Evolutionary conservation across 108 stramenopile species (phyloP), one percentile per base, ranked within the genome.

Genomic region (Skeletonema tropicum): DNA sequence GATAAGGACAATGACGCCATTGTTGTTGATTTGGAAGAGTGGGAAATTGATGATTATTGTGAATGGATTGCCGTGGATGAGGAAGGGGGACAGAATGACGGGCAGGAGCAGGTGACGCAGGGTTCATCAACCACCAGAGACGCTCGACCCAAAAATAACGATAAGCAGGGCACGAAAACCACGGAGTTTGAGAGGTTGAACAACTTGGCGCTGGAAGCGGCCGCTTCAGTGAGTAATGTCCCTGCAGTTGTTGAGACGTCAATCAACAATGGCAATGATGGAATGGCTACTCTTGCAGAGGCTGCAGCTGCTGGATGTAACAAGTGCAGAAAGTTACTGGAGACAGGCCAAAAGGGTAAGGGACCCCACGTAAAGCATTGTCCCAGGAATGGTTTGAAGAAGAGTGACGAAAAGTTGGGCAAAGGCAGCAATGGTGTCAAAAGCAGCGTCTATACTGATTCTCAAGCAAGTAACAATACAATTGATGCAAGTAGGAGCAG

Each of bases 21-120:
- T 30, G 62, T 62, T 23, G 38, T 57, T 30, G 72, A 73, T 26
- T 64, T 73, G 64, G 72, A 73, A 26, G 72, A 73, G 30, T 73
- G 48, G 48, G 72, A 73, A 63, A 32, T 72, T 19, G 38, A 63
- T 31, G 71, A 72, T 6, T 55, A 72, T 30, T 72, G 71, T 32
- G 71, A 63, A 30, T 72, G 71, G 71, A 49, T 63, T 62, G 33
- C 61, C 52, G 46, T 21, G 23, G 23, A 72, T 19, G 61, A 72
- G 21, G 36, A 17, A n/a, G 61, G 39, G 39, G 41, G 9, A 25
- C 2, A 55, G 19, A 55, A n/a, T 55, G 10, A n/a, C 8, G 66
- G 45, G 13, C 32, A 68, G 26, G 11, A 26, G 0, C 12, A 41
- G 59, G 26, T 33, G 29, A 68, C 21, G 41, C 30, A 38, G 12